phyloP scores from a whole-genome alignment of 805 yeast species.

The Lipomyces sp. region DNA sequence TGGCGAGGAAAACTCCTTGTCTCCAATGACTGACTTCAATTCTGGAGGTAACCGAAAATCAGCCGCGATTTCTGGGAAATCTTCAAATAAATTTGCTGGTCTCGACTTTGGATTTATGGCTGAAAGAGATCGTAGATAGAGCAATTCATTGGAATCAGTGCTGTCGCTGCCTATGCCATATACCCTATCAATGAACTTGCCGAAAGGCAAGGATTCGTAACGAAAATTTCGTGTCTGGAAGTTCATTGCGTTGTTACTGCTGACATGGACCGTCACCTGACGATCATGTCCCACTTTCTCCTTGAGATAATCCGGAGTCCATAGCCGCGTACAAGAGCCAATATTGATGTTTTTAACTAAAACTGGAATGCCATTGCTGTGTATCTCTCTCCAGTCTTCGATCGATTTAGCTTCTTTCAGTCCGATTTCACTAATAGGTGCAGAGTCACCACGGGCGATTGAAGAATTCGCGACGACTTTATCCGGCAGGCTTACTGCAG shows the following conservation, averaged over 20 bases:
- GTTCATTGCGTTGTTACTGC: constrained; percentile 39
- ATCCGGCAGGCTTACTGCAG: background rate
- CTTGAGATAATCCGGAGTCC: constrained; percentile 45
- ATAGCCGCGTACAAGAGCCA: constrained; percentile 41
- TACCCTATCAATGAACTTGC: constrained; percentile 42
- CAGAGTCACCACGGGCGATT: background rate
- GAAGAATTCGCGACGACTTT: background rate
- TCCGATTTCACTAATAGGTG: background rate
- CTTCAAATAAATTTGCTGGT: constrained; percentile 43
- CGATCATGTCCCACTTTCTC: constrained; percentile 41
- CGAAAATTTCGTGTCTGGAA: constrained; percentile 45
- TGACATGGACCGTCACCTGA: constrained; percentile 43
- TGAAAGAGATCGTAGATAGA: constrained; percentile 45
- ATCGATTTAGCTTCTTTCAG: constrained; percentile 1
- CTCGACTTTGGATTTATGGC: constrained; percentile 42
- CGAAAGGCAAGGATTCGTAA: constrained; percentile 42
- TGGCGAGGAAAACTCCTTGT: constrained; percentile 45
- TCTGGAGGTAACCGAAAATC: constrained; percentile 45
- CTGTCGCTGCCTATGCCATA: constrained; percentile 11
- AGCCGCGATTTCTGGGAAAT: constrained; percentile 43
- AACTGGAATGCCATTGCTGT: constrained; percentile 38
- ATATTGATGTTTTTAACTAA: constrained; percentile 40
- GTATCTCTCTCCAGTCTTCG: constrained; percentile 24
- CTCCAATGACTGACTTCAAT: constrained; percentile 34
- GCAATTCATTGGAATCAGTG: constrained; percentile 10